Evolutionary conservation across 2,329 filamentous ascomycete genomes (phyloP).

Genomic region (Diaporthe eres): DNA sequence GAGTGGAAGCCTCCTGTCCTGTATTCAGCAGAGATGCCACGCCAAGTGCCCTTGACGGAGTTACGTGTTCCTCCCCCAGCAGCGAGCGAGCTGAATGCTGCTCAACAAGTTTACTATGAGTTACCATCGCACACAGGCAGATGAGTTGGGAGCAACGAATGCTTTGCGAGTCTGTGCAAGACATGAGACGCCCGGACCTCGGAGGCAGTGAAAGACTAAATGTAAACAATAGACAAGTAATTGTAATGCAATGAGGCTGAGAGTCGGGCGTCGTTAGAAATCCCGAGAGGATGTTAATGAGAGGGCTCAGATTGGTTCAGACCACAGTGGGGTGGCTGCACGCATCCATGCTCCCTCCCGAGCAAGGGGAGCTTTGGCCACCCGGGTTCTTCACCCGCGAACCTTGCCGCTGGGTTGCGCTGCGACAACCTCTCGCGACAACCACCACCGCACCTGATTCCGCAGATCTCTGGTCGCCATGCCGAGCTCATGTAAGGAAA

Average conservation of each 20-base stretch:
- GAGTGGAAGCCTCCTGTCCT: background rate
- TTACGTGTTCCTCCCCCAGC: background rate
- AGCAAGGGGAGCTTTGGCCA: slow-evolving; percentile 11
- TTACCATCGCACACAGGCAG: background rate
- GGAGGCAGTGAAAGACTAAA: background rate
- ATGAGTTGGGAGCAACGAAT: background rate
- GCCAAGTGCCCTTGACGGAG: background rate
- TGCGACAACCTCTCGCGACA: slow-evolving; percentile 8
- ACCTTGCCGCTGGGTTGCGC: background rate
- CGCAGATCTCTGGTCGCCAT: slow-evolving; percentile 63
- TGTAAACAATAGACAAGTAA: background rate
- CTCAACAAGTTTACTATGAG: slow-evolving; percentile 6
- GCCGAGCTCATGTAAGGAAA: slow-evolving; percentile 97
- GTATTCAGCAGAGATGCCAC: background rate
- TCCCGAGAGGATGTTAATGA: background rate
- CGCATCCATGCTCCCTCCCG: background rate
- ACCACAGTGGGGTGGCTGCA: background rate
- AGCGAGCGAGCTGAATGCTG: slow-evolving; percentile 11
- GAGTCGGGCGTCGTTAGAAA: background rate
- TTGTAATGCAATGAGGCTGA: background rate
- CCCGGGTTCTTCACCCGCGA: slow-evolving; percentile 6
- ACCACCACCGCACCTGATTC: slow-evolving; percentile 22
- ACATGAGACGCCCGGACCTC: background rate
- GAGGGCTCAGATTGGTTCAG: background rate
- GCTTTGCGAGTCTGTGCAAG: no score